Evolutionary conservation across 257 asterid species (phyloP), one percentile per base, ranked within the genome.

Genomic region (Ligustrum vulgare): DNA sequence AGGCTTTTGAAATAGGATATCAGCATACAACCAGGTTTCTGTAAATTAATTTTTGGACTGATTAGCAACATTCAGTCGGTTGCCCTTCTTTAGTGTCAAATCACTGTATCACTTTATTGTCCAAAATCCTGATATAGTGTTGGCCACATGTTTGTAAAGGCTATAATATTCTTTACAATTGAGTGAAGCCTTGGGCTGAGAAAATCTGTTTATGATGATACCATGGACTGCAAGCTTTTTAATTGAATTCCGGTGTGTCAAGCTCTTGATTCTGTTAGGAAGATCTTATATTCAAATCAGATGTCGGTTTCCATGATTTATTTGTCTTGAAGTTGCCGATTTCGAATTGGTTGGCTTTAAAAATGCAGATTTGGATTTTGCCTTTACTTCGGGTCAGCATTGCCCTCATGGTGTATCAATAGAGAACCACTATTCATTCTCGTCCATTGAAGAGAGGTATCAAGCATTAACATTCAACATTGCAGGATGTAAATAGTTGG

Each of bases 321-420:
- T 92, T 86, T 91, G 80, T 91, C 86, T 88, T 87, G 84, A 88
- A 90, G 93, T 89, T 94, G 98, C 98, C 98, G 83, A 92, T 91
- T 80, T 84, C 96, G 93, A 88, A 89, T 92, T 92, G 96, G 97
- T 92, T 94, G 99, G 95, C 99, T 89, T 86, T 85, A 89, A 94
- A 91, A 93, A 87, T 95, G 98, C 99, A 95, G 98, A 91, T 95
- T 86, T 89, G 97, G 97, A 87, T 87, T 92, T 84, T 91, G 83
- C 86, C 89, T 89, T 87, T 90, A 77, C 96, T 80, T 86, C 93
- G 83, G 89, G 96, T 89, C 89, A 94, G 93, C 96, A 81, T 86
- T 93, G 96, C 92, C 89, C 87, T 89, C 90, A 91, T 91, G 97
- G 97, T 91, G 99, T 89, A 89, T 87, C 98, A 82, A 91, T 94